Evolutionary conservation across 2,329 filamentous ascomycete species (phyloP), one percentile per base, ranked within the genome.

Genomic region (Colletotrichum sansevieriae): DNA sequence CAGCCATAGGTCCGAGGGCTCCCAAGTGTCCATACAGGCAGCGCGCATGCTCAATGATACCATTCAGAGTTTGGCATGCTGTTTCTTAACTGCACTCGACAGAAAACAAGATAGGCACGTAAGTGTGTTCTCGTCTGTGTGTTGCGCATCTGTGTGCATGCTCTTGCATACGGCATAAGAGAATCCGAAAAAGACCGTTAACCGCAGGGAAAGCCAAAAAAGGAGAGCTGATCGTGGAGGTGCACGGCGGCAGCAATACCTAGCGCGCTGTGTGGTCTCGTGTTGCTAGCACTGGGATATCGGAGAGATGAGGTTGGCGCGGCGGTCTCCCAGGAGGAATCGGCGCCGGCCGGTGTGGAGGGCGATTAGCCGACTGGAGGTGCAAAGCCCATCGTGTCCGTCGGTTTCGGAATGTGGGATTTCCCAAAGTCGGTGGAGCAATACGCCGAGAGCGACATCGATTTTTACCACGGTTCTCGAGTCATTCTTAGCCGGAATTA

Each of bases 301-400:
- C 55, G 63, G 55, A 47, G 46, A 25, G 33, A 47, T 46, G 54
- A 58, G 47, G 39, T 58, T 65, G 60, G 39, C 44, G 54, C 54
- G 65, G 56, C 63, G 63, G 56, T 13, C 57, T 25, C 44, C 18
- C 37, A 44, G 63, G 57, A 54, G 25, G 22, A n/a, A 46, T 46
- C 46, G 63, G 63, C 59, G 59, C 59, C 59, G 59, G 59, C 49
- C 49, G 59, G 25, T 54, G 59, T 62, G 59, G 59, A 62, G 47
- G 59, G 46, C 46, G 37, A 10, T 33, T 44, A 33, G 57, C 57
- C 57, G 57, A 13, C 29, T 43, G 47, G 33, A 22, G 15, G 49
- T 25, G 39, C 12, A 25, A 47, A 46, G 13, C 15, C 35, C n/a
- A n/a, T n/a, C n/a, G n/a, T n/a, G n/a, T 5, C 59, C 39, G 60